Conservation (phyloP, 495 filamentous ascomycete genomes). For the Aspergillus cavernicola region DNA sequence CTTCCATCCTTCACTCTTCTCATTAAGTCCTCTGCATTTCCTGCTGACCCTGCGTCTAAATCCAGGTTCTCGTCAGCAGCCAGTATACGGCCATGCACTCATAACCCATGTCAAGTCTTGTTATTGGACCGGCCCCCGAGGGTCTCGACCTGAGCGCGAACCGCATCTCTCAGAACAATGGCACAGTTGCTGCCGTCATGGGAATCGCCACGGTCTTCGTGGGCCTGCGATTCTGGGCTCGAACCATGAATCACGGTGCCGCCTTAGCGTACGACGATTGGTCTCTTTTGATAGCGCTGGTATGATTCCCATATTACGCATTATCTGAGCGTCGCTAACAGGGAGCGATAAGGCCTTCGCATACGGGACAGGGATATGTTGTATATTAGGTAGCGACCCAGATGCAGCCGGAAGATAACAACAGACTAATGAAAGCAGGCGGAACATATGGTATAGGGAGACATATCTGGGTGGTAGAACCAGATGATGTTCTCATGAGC, state of each 20-base stretch:
- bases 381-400: conserved; percentile 14
- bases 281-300: conserved; percentile 12
- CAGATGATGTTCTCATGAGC: conserved; percentile 13
- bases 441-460: conserved; percentile 17
- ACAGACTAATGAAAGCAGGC: not conserved
- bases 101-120: conserved; percentile 16
- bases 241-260: not conserved
- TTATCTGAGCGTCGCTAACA: not conserved
- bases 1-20: no score
- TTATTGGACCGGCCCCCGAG: conserved; percentile 7
- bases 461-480: conserved; percentile 14
- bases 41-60: no score
- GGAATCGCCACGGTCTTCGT: conserved; percentile 14
- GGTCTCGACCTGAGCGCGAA: conserved; percentile 6
- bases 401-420: no score
- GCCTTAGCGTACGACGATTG: conserved; percentile 13
- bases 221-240: conserved; percentile 14
- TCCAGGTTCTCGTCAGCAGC: no score
- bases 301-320: not conserved
- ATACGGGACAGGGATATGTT: conserved; percentile 12
- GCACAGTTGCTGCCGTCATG: conserved; percentile 10
- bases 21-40: no score
- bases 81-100: no score
- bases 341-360: conserved; percentile 1
- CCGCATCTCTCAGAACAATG: conserved; percentile 10